Base-by-base conservation (phyloP, 805 yeast genomes). In the Isabelozyma gotoi region DNA sequence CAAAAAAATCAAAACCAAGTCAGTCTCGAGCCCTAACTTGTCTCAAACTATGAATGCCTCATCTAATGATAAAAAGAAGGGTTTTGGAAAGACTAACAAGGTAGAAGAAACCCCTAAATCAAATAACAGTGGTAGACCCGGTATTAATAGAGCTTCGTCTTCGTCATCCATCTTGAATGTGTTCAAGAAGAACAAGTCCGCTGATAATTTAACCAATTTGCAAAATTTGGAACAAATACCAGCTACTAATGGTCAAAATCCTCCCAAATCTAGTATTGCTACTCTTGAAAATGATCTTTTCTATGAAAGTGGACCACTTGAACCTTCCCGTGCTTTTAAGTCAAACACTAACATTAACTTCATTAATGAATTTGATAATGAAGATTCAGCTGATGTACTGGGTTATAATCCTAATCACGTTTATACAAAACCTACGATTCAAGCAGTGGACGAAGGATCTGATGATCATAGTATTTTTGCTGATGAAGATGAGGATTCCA, bases 281-380 rank as follows among this genome's bases (percentile, higher is more conserved):
- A 15, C 19, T 5, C 15, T 21, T 27, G 24, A 38, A n/a, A 20
- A 15, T n/a, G 32, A 19, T 36, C 12, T 36, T 4, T 24, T 24
- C 29, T 24, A 24, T 24, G 29, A 24, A 24, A 7, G 29, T 24
- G 12, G 29, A 3, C 29, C 29, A 10, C 5, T 19, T 4, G 14
- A 21, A 7, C 20, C 40, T 24, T 15, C 40, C 3, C 21, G 19
- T n/a, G 32, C 39, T 12, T 36, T 36, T 24, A 36, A 36, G 18
- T 36, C 39, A 6, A 36, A 36, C n/a, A 20, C 39, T 7, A 36
- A 36, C 31, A 36, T 41, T 18, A 55, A 62, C 44, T 55, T 62
- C 35, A 64, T 65, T 7, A 52, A 67, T 35, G 70, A 63, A 47
- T 62, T 65, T 6, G 51, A 53, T 11, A 66, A 60, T 33, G 59